Base-by-base conservation (phyloP, 129 eudicot genomes). In the Flaveria bidentis region DNA sequence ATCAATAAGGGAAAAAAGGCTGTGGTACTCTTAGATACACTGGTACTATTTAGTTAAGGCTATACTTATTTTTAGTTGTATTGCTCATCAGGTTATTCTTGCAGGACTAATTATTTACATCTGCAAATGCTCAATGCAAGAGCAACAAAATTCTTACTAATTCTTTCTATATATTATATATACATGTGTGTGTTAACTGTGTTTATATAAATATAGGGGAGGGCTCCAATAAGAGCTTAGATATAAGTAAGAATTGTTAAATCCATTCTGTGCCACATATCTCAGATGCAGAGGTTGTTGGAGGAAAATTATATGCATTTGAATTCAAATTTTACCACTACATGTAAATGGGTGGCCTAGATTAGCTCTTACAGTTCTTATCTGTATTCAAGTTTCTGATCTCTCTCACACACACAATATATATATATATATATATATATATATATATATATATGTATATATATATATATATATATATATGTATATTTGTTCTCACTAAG, bases 1-100 rank as follows among this genome's bases (percentile, higher is more conserved):
- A 33, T 33, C 76, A 71, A 16, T 55, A 33, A 33, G 52, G 76
- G 5, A 72, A 53, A 53, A 52, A 72, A 20, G 50, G 66, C 15
- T 13, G 25, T 42, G 77, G 66, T 57, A 57, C 53, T 57, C 42
- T 57, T 47, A 50, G 75, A 25, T 51, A 16, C 52, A 51, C 46
- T 52, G n/a, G 6, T 71, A 51, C 22, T 52, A 71, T 64, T 33
- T 50, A 11, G 50, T n/a, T 47, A 47, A 17, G n/a, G 33, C 28
- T 47, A 47, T 47, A 10, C 52, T 12, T 47, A 47, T 13, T 47
- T 36, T 47, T 47, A 13, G 52, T 12, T 47, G 15, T 12, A 47
- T 47, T 12, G 5, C n/a, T 73, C 57, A 22, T 22, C 12, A 41
- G 25, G 56, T 23, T 57, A 42, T 42, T 73, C 78, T 73, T 73